phyloP scores from a whole-genome alignment of 495 filamentous ascomycete genomes.

The Viridothelium virens region DNA sequence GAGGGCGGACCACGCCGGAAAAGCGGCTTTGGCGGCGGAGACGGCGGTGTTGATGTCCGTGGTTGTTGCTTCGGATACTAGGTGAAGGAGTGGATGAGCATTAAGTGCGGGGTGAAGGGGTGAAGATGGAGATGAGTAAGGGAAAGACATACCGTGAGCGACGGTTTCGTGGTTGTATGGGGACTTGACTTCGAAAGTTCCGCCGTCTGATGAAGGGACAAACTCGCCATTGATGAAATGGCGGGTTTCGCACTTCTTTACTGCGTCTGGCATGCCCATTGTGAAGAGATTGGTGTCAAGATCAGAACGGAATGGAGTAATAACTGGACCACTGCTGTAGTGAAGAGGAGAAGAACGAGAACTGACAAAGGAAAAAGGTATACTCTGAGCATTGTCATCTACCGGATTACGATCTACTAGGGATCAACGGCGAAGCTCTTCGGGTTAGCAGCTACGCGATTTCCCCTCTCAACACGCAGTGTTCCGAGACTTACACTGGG shows the following conservation, averaged over 20 bases:
- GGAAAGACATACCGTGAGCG: conserved; percentile 31
- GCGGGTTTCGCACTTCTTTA: conserved; percentile 27
- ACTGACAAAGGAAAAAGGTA: too few relatives aligned
- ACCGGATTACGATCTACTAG: too few relatives aligned
- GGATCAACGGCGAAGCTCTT: too few relatives aligned
- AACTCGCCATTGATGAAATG: conserved; percentile 48
- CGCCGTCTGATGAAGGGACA: conserved; percentile 38
- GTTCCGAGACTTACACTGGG: too few relatives aligned
- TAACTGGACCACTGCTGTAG: not conserved
- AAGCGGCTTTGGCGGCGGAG: conserved; percentile 50
- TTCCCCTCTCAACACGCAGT: too few relatives aligned
- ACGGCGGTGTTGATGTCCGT: conserved; percentile 52
- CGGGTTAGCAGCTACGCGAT: too few relatives aligned
- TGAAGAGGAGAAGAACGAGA: too few relatives aligned
- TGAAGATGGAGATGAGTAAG: not conserved
- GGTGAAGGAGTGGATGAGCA: not conserved
- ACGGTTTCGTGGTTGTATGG: conserved; percentile 41
- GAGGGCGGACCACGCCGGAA: conserved; percentile 49
- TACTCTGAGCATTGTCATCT: too few relatives aligned
- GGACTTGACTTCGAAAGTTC: conserved; percentile 41
- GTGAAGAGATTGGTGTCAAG: not conserved
- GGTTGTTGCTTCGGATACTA: conserved; percentile 43
- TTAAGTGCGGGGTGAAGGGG: conserved; percentile 9
- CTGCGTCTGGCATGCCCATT: conserved; percentile 3
- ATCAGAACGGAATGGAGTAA: not conserved